A percentile compares a stretch with the other conserved stretches of the same genome.
Evolutionary conservation across 345 rosid species (phyloP).

Genomic region (Hibiscus tridactylites): DNA sequence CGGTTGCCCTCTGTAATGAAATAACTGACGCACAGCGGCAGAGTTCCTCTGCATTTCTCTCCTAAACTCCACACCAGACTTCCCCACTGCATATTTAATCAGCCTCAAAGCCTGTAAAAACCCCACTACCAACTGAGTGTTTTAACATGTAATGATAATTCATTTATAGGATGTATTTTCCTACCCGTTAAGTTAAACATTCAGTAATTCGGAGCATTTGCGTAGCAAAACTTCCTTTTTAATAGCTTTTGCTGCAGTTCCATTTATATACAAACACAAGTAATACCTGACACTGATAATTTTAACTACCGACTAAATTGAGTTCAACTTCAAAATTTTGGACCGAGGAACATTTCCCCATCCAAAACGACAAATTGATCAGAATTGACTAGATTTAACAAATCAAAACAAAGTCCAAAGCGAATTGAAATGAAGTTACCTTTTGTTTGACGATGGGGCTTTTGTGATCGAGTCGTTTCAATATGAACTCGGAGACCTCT

Average conservation of each 20-base stretch:
- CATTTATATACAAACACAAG: neutral
- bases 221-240: too few species aligned
- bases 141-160: neutral
- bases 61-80: constrained; percentile 85
- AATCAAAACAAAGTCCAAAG: neutral
- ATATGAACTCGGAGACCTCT: constrained; percentile 72
- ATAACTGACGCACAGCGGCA: constrained; percentile 62
- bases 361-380: neutral
- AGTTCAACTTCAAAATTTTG: neutral
- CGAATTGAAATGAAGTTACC: constrained; percentile 30
- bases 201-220: neutral
- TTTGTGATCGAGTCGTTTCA: constrained; percentile 84
- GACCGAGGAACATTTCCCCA: neutral
- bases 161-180: neutral
- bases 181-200: neutral
- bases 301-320: neutral
- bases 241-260: neutral
- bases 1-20: constrained; percentile 79
- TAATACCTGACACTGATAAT: neutral
- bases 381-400: neutral
- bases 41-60: constrained; percentile 95
- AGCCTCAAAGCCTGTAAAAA: constrained; percentile 45
- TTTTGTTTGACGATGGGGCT: constrained; percentile 92
- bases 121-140: neutral
- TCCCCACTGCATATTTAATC: constrained; percentile 80